These are phyloP conservation scores for Ceratobasidium sp. DNA, from an alignment of 1,284 basidiomycete genomes.

Conservation along the genomic window DNA sequence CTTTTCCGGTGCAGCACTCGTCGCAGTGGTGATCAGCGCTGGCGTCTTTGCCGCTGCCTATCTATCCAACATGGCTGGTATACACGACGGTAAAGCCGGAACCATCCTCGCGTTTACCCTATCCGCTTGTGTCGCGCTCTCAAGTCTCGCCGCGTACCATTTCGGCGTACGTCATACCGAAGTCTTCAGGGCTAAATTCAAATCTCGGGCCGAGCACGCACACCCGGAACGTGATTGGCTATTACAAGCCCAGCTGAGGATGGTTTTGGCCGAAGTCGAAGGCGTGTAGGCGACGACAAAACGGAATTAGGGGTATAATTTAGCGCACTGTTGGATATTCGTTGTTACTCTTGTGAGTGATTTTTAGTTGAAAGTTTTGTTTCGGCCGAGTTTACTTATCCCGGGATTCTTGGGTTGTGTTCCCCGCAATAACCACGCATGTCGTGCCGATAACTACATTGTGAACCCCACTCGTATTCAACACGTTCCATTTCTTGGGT, in stretches of 20 bases:
- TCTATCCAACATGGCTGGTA: background rate
- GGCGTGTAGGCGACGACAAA: conserved; percentile 13
- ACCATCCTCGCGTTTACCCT: background rate
- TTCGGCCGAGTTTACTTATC: background rate
- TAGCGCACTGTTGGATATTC: conserved; percentile 17
- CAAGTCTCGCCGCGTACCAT: background rate
- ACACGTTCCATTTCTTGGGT: background rate
- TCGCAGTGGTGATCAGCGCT: conserved; percentile 6
- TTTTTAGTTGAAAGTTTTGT: background rate
- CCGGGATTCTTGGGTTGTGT: background rate
- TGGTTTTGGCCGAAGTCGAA: background rate
- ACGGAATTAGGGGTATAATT: conserved; percentile 4
- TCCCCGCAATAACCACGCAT: background rate
- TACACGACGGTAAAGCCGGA: background rate
- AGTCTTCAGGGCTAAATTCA: background rate
- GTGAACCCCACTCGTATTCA: background rate
- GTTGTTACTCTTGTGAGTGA: background rate
- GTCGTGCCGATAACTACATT: background rate
- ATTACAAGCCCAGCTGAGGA: background rate
- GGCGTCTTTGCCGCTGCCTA: background rate
- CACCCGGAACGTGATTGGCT: background rate
- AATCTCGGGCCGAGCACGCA: background rate
- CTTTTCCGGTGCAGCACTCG: background rate
- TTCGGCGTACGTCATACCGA: background rate
- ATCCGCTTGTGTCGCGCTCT: background rate